Percentiles rank a stretch among this genome's conserved stretches.
phyloP scores from a whole-genome alignment of 2,329 filamentous ascomycete species.

The Venturia nashicola region DNA sequence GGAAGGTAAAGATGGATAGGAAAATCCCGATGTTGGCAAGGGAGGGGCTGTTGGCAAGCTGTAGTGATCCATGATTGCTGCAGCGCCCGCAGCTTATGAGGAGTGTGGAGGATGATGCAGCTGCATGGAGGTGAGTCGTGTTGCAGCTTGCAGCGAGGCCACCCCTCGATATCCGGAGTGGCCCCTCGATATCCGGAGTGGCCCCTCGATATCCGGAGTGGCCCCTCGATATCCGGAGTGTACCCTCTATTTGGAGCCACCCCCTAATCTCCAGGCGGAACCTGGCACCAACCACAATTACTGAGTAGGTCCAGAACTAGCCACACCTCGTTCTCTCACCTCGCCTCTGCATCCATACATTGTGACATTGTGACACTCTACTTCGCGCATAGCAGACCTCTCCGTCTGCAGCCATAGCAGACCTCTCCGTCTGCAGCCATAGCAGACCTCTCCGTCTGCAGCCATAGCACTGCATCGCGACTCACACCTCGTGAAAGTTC shows the following conservation, averaged over 20 bases:
- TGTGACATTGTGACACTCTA: neutral
- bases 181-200: neutral
- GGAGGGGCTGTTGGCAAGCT: neutral
- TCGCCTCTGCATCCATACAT: neutral
- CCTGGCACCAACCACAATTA: neutral
- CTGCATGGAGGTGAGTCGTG: neutral
- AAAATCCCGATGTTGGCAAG: neutral
- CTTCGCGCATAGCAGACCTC: neutral
- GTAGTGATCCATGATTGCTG: neutral
- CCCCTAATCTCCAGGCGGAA: neutral
- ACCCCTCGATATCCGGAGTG: neutral
- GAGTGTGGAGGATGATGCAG: neutral
- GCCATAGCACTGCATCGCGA: neutral
- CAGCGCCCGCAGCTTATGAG: neutral
- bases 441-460: neutral
- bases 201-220: neutral
- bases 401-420: neutral
- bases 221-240: neutral
- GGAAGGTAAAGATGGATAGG: neutral
- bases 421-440: neutral
- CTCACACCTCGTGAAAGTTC: neutral
- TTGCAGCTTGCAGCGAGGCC: neutral
- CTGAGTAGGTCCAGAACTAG: too few relatives aligned
- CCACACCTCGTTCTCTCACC: neutral
- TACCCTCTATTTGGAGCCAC: too few relatives aligned